Percentiles rank a stretch among this genome's conserved stretches.
Conservation (phyloP, 305 asterid species). For the Withania somnifera region DNA sequence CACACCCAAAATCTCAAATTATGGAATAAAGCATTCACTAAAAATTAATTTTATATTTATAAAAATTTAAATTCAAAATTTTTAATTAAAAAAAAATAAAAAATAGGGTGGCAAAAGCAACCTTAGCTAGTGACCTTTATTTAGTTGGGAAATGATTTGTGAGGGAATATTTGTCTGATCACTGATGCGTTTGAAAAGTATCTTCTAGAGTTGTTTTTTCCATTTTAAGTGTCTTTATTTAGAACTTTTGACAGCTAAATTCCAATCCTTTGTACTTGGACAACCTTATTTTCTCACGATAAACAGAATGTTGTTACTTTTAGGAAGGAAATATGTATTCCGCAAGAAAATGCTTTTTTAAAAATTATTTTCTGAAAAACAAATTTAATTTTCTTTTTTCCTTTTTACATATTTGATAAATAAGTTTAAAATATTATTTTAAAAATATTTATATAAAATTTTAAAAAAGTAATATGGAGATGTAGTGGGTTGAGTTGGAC, state of each 20-base stretch:
- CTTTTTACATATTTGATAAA: too few species aligned
- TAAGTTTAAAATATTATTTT: too few species aligned
- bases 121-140: neutral
- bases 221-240: too few species aligned
- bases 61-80: too few species aligned
- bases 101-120: neutral
- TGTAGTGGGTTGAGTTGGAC: too few species aligned
- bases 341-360: neutral
- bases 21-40: too few species aligned
- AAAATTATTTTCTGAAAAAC: neutral
- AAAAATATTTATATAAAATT: too few species aligned
- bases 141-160: neutral
- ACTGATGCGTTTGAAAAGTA: neutral
- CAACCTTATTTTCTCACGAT: neutral
- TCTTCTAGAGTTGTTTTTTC: neutral
- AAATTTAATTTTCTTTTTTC: neutral
- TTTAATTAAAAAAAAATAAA: neutral
- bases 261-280: neutral
- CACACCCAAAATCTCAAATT: too few species aligned
- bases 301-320: neutral
- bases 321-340: neutral
- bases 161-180: slow-evolving; percentile 2
- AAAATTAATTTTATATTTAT: too few species aligned
- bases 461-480: too few species aligned
- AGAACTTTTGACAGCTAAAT: too few species aligned